Conservation (phyloP, 2,329 filamentous ascomycete genomes). For the Cadophora sp. region DNA sequence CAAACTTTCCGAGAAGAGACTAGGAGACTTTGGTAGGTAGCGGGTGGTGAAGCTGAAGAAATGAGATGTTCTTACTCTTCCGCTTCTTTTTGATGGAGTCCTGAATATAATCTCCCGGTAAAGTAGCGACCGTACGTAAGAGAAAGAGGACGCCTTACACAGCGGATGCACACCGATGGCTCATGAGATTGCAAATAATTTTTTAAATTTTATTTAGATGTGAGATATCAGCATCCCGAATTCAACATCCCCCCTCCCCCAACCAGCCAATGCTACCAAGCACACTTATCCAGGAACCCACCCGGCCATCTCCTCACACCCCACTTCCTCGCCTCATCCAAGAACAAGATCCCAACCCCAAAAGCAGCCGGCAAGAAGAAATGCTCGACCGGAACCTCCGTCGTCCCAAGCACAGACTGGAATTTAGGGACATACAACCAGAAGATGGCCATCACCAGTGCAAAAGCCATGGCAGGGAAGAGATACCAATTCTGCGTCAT, state of each 20-base stretch:
- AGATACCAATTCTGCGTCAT: slow-evolving; percentile 71
- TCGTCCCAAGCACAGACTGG: slow-evolving; percentile 66
- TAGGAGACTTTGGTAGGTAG: neutral
- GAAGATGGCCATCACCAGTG: slow-evolving; percentile 72
- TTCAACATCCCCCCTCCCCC: neutral
- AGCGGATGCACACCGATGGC: too few species aligned
- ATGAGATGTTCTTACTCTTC: neutral
- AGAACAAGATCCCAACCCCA: slow-evolving; percentile 65
- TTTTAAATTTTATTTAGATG: neutral
- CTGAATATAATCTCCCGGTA: too few species aligned
- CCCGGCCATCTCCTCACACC: slow-evolving; percentile 64
- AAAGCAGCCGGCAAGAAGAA: slow-evolving; percentile 81
- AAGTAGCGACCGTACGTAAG: too few species aligned
- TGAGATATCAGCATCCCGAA: neutral
- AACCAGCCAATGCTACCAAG: slow-evolving; percentile 58
- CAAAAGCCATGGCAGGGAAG: slow-evolving; percentile 74
- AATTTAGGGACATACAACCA: slow-evolving; percentile 73
- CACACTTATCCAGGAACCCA: slow-evolving; percentile 63
- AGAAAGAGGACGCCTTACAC: too few species aligned
- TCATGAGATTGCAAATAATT: neutral
- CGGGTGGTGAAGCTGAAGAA: neutral
- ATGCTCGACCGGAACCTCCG: slow-evolving; percentile 70
- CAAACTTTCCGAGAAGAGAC: too few species aligned
- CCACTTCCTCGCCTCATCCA: slow-evolving; percentile 73
- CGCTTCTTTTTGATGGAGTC: too few species aligned